Conservation (phyloP, 129 eudicot species). For the Lonicera japonica region DNA sequence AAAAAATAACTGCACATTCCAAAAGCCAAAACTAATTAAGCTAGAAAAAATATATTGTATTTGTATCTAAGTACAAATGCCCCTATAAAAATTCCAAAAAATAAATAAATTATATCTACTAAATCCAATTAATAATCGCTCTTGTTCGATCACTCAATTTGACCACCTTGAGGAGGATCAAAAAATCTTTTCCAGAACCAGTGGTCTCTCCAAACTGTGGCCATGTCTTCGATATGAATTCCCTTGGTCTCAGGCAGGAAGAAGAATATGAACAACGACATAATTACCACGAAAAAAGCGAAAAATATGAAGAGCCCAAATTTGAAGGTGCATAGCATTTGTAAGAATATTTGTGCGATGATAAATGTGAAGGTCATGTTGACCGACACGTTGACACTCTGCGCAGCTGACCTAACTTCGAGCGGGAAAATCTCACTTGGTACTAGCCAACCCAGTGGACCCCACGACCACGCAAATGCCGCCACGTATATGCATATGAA, state of each 20-base stretch:
- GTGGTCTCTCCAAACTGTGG: slow-evolving; percentile 34
- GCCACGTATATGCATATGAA: slow-evolving; percentile 44
- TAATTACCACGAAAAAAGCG: slow-evolving; percentile 28
- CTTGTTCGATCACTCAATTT: background rate
- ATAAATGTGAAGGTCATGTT: slow-evolving; percentile 61
- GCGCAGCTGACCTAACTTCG: slow-evolving; percentile 51
- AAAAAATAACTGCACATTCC: no score
- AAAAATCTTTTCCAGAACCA: slow-evolving; percentile 34
- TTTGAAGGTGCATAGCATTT: slow-evolving; percentile 32
- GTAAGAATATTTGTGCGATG: slow-evolving; percentile 41
- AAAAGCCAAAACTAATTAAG: no score
- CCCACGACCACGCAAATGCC: slow-evolving; percentile 69
- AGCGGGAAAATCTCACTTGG: slow-evolving; percentile 54
- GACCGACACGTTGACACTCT: slow-evolving; percentile 41
- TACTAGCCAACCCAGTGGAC: slow-evolving; percentile 58
- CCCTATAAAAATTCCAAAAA: no score
- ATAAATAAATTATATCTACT: no score
- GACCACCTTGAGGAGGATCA: slow-evolving; percentile 10
- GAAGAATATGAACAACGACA: slow-evolving; percentile 28
- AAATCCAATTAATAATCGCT: no score
- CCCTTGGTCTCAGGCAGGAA: slow-evolving; percentile 52
- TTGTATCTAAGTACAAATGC: no score
- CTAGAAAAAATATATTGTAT: no score
- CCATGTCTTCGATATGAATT: slow-evolving; percentile 56
- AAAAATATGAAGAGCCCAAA: slow-evolving; percentile 46